Percentiles rank a stretch among this genome's conserved stretches.
Conservation (phyloP, 2,329 filamentous ascomycete genomes). For the Mariannaea sp. region DNA sequence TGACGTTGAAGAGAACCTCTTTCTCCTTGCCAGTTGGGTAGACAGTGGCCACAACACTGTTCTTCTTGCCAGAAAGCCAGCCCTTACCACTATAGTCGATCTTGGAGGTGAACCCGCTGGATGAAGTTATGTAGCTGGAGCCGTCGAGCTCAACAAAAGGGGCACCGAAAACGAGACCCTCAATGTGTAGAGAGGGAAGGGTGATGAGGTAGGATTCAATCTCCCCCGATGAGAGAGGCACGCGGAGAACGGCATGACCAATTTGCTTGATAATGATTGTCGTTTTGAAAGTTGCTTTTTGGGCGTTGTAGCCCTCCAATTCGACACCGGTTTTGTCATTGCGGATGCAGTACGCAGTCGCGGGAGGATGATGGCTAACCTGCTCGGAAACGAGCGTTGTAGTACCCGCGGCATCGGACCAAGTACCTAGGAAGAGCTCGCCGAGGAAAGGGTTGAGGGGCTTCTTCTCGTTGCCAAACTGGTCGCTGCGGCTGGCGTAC, state of each 20-base stretch:
- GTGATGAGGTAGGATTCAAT: slow-evolving; percentile 86
- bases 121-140: slow-evolving; percentile 82
- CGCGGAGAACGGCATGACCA: slow-evolving; percentile 81
- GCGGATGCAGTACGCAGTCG: slow-evolving; percentile 90
- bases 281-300: slow-evolving; percentile 91
- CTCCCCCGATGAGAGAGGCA: slow-evolving; percentile 56
- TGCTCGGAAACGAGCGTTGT: slow-evolving; percentile 92
- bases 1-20: slow-evolving; percentile 76
- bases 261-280: slow-evolving; percentile 96
- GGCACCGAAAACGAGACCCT: slow-evolving; percentile 83
- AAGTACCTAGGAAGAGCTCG: slow-evolving; percentile 90
- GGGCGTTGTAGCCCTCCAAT: slow-evolving; percentile 89
- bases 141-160: slow-evolving; percentile 93
- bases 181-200: slow-evolving; percentile 88
- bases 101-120: slow-evolving; percentile 83
- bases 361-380: slow-evolving; percentile 92
- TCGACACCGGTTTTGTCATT: slow-evolving; percentile 82
- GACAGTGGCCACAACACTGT: slow-evolving; percentile 78
- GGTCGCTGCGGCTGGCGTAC: slow-evolving; percentile 74
- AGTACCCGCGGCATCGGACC: slow-evolving; percentile 80
- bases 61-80: slow-evolving; percentile 96
- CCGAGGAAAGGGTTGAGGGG: slow-evolving; percentile 95
- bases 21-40: slow-evolving; percentile 74
- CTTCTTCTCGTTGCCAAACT: slow-evolving; percentile 92
- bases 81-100: slow-evolving; percentile 94